Conservation (phyloP, 2,329 filamentous ascomycete species). For the Biscogniauxia sp. region DNA sequence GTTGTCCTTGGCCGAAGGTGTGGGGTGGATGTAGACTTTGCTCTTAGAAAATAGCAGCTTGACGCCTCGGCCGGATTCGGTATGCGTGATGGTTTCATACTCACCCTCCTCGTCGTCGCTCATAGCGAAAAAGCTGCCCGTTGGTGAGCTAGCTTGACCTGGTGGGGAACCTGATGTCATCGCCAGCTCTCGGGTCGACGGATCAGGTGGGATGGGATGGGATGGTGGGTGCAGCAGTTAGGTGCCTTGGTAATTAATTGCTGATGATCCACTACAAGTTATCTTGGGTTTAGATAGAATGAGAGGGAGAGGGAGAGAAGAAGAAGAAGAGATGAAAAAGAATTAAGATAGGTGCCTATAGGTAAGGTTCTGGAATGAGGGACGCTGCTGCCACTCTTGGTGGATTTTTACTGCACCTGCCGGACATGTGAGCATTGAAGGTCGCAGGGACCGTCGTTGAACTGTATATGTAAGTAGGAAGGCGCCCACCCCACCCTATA, state of each 20-base stretch:
- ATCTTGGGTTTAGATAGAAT: too few species aligned
- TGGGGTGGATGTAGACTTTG: slow-evolving; percentile 98
- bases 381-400: too few species aligned
- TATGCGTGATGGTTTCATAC: slow-evolving; percentile 89
- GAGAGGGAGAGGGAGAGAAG: too few species aligned
- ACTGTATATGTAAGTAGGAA: not conserved
- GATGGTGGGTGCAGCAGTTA: too few species aligned
- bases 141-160: slow-evolving; percentile 61
- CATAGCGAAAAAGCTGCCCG: slow-evolving; percentile 89
- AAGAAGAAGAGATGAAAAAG: too few species aligned
- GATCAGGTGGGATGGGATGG: slow-evolving; percentile 9
- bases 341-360: too few species aligned
- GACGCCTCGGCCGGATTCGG: slow-evolving; percentile 74
- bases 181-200: slow-evolving; percentile 18
- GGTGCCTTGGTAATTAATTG: too few species aligned
- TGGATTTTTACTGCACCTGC: slow-evolving; percentile 7
- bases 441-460: not conserved
- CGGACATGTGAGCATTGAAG: slow-evolving; percentile 4
- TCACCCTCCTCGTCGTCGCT: slow-evolving; percentile 95
- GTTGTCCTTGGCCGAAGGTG: slow-evolving; percentile 90
- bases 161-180: slow-evolving; percentile 35
- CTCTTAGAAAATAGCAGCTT: slow-evolving; percentile 95
- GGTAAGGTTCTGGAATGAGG: too few species aligned
- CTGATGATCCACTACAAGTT: too few species aligned
- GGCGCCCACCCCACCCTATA: not conserved